These are phyloP conservation scores for Lentithecium fluviatile DNA, from an alignment of 495 filamentous ascomycete species.

Conservation along the genomic window DNA sequence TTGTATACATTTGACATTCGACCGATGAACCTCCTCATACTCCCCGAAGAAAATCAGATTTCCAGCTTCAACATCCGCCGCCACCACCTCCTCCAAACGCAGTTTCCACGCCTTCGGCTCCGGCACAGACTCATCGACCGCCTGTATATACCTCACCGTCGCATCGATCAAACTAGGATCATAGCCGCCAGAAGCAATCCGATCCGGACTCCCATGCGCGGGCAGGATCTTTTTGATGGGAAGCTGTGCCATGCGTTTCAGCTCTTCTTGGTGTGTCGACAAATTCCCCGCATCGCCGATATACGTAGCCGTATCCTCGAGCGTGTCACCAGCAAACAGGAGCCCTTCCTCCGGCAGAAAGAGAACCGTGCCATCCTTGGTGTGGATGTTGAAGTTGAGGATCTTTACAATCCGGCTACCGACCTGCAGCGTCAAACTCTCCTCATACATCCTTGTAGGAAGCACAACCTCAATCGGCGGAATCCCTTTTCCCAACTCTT, in stretches of 20 bases:
- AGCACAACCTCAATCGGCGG: slow-evolving; percentile 6
- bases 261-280: neutral
- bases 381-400: slow-evolving; percentile 4
- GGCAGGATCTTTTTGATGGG: slow-evolving; percentile 4
- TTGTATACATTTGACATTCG: neutral
- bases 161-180: neutral
- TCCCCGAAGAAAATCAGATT: neutral
- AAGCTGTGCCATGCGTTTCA: slow-evolving; percentile 2
- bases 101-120: neutral
- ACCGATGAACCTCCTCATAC: slow-evolving; percentile 6
- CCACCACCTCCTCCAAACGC: neutral
- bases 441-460: neutral
- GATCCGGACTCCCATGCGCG: neutral
- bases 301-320: slow-evolving; percentile 9
- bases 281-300: neutral
- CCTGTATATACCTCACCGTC: slow-evolving; percentile 2
- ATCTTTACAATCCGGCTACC: neutral
- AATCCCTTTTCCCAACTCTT: neutral
- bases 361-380: neutral
- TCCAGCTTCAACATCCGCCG: neutral
- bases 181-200: neutral
- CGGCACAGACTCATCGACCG: neutral
- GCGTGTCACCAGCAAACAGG: slow-evolving; percentile 5
- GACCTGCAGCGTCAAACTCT: neutral
- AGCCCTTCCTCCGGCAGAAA: neutral